Base-by-base conservation (phyloP, 2,329 filamentous ascomycete genomes). In the Colletotrichum echinochloae region DNA sequence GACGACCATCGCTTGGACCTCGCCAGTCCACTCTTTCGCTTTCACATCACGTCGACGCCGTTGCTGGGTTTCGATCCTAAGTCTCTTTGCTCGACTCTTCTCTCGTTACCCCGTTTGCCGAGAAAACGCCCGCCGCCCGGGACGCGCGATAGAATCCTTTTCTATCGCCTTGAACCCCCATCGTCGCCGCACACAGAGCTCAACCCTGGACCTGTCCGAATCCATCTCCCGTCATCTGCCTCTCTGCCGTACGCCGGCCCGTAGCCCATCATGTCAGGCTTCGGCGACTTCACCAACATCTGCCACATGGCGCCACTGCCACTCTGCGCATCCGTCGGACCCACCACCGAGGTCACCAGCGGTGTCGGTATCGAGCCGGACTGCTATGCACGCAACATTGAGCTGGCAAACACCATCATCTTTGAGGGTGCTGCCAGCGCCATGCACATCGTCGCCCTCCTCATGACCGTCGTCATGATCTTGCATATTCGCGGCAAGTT, bases 401-500 rank as follows among this genome's bases (percentile, higher is more conserved):
- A 98, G 82, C 83, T 98, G 75, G 96, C 95, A 75, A 99, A 99
- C 84, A 99, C 96, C 49, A 95, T 98, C 83, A 99, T 99, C 78
- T 99, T 99, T 80, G 91, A 98, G 83, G 94, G 91, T 78, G 96
- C 95, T 35, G 91, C 94, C 28, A 94, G 93, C 72, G 94, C 95
- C 78, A 93, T 96, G 83, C 96, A 99, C 82, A 98, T 99, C 75
- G 84, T 92, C 67, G 94, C 95, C 18, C 85, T 99, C 70, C 85
- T 91, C 76, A 98, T 99, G 95, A 97, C 94, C 5, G 92, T 95
- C 11, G 92, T 97, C 77, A 99, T 99, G 96, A 94, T 99, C 72
- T 87, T 99, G 74, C 96, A 99, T 81, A 93, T 99, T 73, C 90
- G 96, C 76, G 95, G 94, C 77, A 99, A 99, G 83, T 99, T 99